Conservation (phyloP, 768 basidiomycete species). For the Heimioporus sp. region DNA sequence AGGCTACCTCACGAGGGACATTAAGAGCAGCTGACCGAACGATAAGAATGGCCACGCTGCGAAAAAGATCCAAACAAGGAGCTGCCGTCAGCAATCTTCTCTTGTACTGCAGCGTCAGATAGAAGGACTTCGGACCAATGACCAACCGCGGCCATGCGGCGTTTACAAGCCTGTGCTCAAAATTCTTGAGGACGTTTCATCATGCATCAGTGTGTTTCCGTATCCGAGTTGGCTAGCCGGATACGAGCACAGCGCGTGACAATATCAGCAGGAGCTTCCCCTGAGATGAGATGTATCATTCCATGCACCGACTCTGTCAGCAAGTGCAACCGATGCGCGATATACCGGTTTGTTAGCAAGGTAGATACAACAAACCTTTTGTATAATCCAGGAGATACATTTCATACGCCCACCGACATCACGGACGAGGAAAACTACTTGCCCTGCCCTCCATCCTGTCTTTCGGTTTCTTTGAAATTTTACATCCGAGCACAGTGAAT, state of each 20-base stretch:
- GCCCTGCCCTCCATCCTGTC: conserved; percentile 23
- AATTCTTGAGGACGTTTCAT: conserved; percentile 33
- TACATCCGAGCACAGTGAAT: conserved; percentile 7
- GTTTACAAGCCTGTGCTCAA: conserved; percentile 21
- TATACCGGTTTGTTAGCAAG: conserved; percentile 23
- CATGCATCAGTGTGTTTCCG: conserved; percentile 21
- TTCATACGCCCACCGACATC: conserved; percentile 18
- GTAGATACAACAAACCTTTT: conserved; percentile 30
- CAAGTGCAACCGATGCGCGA: conserved; percentile 17
- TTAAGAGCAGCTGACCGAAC: conserved; percentile 25
- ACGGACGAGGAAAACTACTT: conserved; percentile 23
- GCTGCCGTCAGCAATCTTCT: conserved; percentile 26
- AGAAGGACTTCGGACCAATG: conserved; percentile 28
- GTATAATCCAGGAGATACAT: conserved; percentile 25
- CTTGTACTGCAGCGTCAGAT: conserved; percentile 25
- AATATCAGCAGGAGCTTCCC: conserved; percentile 18
- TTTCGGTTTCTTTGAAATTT: conserved; percentile 10
- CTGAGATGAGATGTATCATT: conserved; percentile 15
- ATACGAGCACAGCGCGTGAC: conserved; percentile 21
- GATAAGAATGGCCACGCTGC: conserved; percentile 29
- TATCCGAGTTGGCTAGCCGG: conserved; percentile 20
- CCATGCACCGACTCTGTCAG: conserved; percentile 19
- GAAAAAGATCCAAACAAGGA: conserved; percentile 23
- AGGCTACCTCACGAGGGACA: conserved; percentile 16
- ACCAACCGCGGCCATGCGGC: conserved; percentile 27